Base-by-base conservation (phyloP, 176 grass and related monocot genomes). In the barley (Hordeum vulgare) region DNA sequence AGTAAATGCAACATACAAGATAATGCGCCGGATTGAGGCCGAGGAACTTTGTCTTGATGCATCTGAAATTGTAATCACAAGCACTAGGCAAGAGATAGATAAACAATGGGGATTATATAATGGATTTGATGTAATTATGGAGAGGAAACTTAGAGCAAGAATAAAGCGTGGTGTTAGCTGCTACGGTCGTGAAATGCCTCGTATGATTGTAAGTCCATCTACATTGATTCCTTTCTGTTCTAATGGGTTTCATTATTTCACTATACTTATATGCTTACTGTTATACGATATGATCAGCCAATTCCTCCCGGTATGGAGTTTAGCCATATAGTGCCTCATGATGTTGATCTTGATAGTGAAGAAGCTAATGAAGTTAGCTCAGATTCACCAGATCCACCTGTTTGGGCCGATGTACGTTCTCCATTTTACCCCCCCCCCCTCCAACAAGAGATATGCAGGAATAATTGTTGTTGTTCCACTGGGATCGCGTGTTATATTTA, bases 281-380 rank as follows among this genome's bases (percentile, higher is more conserved):
- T 57, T 80, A 10, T 61, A 62, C 42, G 39, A 83, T 75, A 81
- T 85, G 80, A 66, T 49, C 59, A 97, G 94, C 75, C 85, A 49
- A 94, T 97, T 54, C 91, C 94, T 88, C 91, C 91, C 27, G 94
- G 94, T 56, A 97, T 97, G 91, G 94, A 97, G 60, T 97, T 97
- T 49, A 79, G 76, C 77, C 86, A 94, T 90, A 86, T 94, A 67
- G 85, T 76, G 44, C 78, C 79, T 66, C 81, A 94, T 80, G 86
- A 97, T 73, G 86, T 80, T 85, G 94, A 97, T 26, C 80, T 78
- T 41, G 94, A 97, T 78, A 85, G 82, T 44, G 90, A 89, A 59
- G 84, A 86, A 90, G 84, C 67, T 63, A 86, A 67, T 79, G 82
- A 86, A 90, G 91, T 86, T 90, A 71, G 35, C 65, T 81, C 85